A percentile compares a stretch with the other conserved stretches of the same genome.
Evolutionary conservation across 1,284 basidiomycete genomes (phyloP).

Genomic region (Moniliophthora roreri): DNA sequence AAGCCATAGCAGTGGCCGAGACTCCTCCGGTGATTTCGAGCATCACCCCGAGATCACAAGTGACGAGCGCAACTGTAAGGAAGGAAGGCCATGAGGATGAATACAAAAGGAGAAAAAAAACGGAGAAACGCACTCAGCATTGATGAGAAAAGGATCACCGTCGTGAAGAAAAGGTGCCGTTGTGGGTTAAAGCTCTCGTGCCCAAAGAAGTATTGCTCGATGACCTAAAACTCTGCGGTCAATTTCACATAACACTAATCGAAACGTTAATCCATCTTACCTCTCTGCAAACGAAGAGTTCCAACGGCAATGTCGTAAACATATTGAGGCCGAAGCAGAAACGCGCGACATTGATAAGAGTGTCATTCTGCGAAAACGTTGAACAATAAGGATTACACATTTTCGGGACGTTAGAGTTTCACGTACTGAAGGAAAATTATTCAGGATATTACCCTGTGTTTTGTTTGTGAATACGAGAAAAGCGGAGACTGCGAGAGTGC

Average conservation of each 20-base stretch:
- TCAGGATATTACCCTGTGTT: constrained; percentile 92
- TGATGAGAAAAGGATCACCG: constrained; percentile 78
- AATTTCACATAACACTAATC: constrained; percentile 1
- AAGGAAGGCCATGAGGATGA: constrained; percentile 5
- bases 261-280: constrained; percentile 35
- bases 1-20: constrained; percentile 92
- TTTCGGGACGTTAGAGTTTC: neutral
- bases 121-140: constrained; percentile 67
- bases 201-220: constrained; percentile 92
- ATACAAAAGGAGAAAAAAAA: constrained; percentile 2
- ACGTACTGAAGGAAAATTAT: constrained; percentile 81
- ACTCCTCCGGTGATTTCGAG: constrained; percentile 97
- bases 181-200: constrained; percentile 77
- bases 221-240: constrained; percentile 63
- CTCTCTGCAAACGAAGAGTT: constrained; percentile 94
- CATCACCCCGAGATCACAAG: constrained; percentile 96
- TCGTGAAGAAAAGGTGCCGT: constrained; percentile 92
- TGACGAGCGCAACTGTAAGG: constrained; percentile 81
- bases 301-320: constrained; percentile 94
- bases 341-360: constrained; percentile 89
- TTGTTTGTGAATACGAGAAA: constrained; percentile 94
- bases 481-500: constrained; percentile 86
- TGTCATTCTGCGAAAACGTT: constrained; percentile 55
- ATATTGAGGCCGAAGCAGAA: constrained; percentile 98
- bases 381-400: neutral